A percentile compares a stretch with the other conserved stretches of the same genome.
These are phyloP conservation scores for Lachancea thermotolerans DNA, from an alignment of 805 yeast genomes.

Conservation along the genomic window DNA sequence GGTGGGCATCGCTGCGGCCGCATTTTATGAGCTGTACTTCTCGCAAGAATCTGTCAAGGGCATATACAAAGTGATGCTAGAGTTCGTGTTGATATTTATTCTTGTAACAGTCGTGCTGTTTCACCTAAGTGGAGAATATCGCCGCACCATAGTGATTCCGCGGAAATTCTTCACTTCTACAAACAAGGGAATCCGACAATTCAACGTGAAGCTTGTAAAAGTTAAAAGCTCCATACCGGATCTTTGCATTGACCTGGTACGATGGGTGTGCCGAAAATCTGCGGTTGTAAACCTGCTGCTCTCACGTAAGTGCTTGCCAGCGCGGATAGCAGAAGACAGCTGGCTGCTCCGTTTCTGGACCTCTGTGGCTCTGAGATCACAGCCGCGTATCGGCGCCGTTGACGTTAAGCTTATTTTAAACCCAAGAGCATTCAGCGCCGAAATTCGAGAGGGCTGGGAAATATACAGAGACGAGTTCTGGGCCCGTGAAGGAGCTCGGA, in stretches of 20 bases:
- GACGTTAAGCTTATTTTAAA: slow-evolving; percentile 77
- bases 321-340: neutral
- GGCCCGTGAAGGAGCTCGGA: slow-evolving; percentile 71
- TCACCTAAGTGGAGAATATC: slow-evolving; percentile 84
- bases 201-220: slow-evolving; percentile 71
- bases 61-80: slow-evolving; percentile 33
- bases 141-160: slow-evolving; percentile 75
- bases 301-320: slow-evolving; percentile 11
- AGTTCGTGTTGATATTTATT: slow-evolving; percentile 54
- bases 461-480: slow-evolving; percentile 88
- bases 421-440: slow-evolving; percentile 75
- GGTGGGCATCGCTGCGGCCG: slow-evolving; percentile 35
- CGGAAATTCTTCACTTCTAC: slow-evolving; percentile 73
- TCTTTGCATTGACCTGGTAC: slow-evolving; percentile 29
- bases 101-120: slow-evolving; percentile 66
- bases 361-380: slow-evolving; percentile 34
- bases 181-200: slow-evolving; percentile 80
- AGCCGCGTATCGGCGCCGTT: slow-evolving; percentile 63
- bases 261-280: slow-evolving; percentile 24
- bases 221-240: slow-evolving; percentile 40
- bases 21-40: slow-evolving; percentile 35
- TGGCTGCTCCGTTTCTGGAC: slow-evolving; percentile 16
- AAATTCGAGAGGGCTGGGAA: slow-evolving; percentile 91
- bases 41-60: slow-evolving; percentile 37
- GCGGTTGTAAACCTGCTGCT: slow-evolving; percentile 19